Percentiles rank a stretch among this genome's conserved stretches.
phyloP scores from a whole-genome alignment of 1,139 yeast genomes.

The Cylindricascospora bacillispora region DNA sequence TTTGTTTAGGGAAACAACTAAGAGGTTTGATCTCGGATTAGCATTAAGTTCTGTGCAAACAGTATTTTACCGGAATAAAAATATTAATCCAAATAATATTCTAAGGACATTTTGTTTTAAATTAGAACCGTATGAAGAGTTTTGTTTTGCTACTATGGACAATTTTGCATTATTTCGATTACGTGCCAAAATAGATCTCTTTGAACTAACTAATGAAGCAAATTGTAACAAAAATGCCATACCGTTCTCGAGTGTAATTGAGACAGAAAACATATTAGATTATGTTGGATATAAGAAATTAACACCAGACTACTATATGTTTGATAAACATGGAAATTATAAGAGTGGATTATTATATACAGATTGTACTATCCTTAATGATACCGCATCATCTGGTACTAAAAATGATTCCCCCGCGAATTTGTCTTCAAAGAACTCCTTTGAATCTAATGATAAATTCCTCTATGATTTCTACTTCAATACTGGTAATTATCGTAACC shows the following conservation, averaged over 20 bases:
- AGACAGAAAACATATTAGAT: constrained; percentile 21
- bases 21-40: constrained; percentile 15
- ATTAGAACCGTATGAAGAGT: constrained; percentile 2
- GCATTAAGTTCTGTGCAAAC: constrained; percentile 7
- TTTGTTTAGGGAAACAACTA: constrained; percentile 19
- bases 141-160: constrained; percentile 1
- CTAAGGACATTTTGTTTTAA: constrained; percentile 19
- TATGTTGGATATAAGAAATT: constrained; percentile 23
- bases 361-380: constrained; percentile 4
- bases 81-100: constrained; percentile 4
- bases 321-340: constrained; percentile 25
- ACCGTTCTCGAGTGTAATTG: constrained; percentile 17
- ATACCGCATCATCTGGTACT: background rate
- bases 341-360: constrained; percentile 24
- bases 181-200: constrained; percentile 2
- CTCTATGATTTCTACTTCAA: background rate
- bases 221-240: constrained; percentile 12
- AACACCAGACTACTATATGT: constrained; percentile 18
- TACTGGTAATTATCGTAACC: background rate
- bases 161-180: background rate
- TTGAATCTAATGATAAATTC: background rate
- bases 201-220: constrained; percentile 14
- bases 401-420: background rate
- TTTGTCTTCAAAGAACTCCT: background rate
- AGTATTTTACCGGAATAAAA: constrained; percentile 10